Base-by-base conservation (phyloP, 768 basidiomycete genomes). In the Xerocomellus dryophilus region DNA sequence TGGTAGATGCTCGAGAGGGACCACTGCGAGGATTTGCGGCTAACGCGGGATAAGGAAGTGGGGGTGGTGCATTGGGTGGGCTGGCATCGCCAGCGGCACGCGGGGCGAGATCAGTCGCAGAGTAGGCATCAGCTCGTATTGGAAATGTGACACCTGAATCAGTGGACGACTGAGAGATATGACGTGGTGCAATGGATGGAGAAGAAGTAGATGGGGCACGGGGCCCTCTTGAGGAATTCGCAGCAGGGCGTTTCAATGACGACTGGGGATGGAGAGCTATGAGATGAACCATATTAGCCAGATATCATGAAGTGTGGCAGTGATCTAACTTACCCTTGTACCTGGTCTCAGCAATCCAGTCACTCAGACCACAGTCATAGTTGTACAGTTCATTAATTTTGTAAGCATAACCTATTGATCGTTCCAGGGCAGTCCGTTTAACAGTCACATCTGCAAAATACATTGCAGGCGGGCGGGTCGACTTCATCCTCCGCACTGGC, bases 361-460 rank as follows among this genome's bases (percentile, higher is more conserved):
- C 83, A 18, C 74, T 73, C 48, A 94, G 71, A 31, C 92, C 90
- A 60, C 86, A 87, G 62, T 92, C 88, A 63, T 82, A 84, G 56
- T 77, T 73, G 50, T 82, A 82, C 18, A 95, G 68, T 65, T 93
- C 90, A 63, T 91, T 90, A 58, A 94, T 90, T 74, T 93, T 94
- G 60, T 76, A 73, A 23, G 88, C 86, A 61, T 94, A 95, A 35
- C 84, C 81, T 21, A 73, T 65, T 54, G 86, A 88, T 44, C 92
- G 79, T 62, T 93, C 92, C 5, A 81, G 55, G 3, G 86, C 62
- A 27, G 77, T 84, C 58, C 74, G 79, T 68, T 78, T 77, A 14
- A 70, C 64, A 29, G 76, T 61, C 4, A 94, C 76, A 63, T 95
- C 90, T 41, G 78, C 73, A 61, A 79, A 88, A 58, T 78, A 77